Percentiles rank a stretch among this genome's conserved stretches.
Evolutionary conservation across 2,329 filamentous ascomycete species (phyloP).

Genomic region (Talaromyces sp.): DNA sequence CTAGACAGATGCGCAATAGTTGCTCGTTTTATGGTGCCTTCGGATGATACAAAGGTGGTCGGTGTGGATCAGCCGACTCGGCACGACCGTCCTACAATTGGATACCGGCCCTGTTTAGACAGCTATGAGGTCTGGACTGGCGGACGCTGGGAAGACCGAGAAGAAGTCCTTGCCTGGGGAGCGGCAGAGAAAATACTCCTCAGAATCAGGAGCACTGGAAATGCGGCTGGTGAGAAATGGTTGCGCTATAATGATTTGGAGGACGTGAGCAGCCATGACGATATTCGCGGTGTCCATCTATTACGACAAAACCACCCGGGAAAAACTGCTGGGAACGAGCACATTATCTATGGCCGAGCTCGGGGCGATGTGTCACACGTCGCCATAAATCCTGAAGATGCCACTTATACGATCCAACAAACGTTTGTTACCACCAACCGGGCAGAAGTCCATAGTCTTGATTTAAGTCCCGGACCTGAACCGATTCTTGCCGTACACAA

Average conservation of each 20-base stretch:
- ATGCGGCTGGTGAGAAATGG: constrained; percentile 37
- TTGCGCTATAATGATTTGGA: constrained; percentile 48
- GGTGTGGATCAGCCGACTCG: constrained; percentile 29
- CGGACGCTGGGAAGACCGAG: constrained; percentile 43
- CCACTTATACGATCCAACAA: constrained; percentile 25
- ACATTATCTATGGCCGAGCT: constrained; percentile 52
- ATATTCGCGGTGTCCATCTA: constrained; percentile 54
- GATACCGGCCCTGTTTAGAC: constrained; percentile 55
- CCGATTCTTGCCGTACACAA: constrained; percentile 49
- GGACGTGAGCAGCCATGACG: constrained; percentile 50
- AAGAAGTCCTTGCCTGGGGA: constrained; percentile 56
- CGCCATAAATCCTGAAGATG: constrained; percentile 28
- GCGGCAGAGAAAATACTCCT: constrained; percentile 54
- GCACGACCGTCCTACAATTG: constrained; percentile 47
- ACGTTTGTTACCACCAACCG: constrained; percentile 43
- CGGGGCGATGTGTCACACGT: constrained; percentile 46
- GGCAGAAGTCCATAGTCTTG: constrained; percentile 42
- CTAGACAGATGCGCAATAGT: constrained; percentile 53
- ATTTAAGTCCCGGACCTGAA: constrained; percentile 35
- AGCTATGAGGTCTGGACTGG: constrained; percentile 51
- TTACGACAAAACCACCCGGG: constrained; percentile 39
- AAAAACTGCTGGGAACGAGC: constrained; percentile 32
- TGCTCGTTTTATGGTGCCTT: constrained; percentile 48
- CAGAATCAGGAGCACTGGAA: constrained; percentile 42
- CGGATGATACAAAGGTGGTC: constrained; percentile 33